Evolutionary conservation across 345 rosid species (phyloP), one percentile per base, ranked within the genome.

Genomic region (Moringa oleifera): DNA sequence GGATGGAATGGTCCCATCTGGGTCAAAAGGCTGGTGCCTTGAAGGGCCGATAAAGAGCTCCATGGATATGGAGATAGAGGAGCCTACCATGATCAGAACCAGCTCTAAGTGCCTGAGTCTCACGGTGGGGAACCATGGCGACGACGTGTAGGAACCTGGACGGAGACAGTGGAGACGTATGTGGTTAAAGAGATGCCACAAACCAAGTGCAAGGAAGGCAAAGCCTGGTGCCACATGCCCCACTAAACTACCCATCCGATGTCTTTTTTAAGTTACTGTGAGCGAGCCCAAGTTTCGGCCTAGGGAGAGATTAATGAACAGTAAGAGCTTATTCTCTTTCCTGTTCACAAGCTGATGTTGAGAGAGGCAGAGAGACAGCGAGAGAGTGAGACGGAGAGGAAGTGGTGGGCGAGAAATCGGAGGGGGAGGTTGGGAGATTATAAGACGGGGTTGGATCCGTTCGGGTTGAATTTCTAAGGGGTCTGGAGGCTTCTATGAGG

Each of bases 171-270:
- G 79, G 73, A 85, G 78, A 58, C 72, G 82, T 71, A 81, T 77
- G 62, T 87, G 89, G 80, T 84, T 89, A 64, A 89, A 68, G 49
- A 91, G 81, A 69, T 91, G 95, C 96, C 98, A 89, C 19, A 83
- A 71, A 45, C 95, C 95, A 67, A 85, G 77, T 51, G 68, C 61
- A 51, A 86, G 51, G 80, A 89, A 86, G 71, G 82, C 87, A 23
- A 78, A 55, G 0, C 98, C 95, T 0, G 96, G 96, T 56, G 79
- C 67, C 0, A 85, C 87, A 76, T 91, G 98, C 45, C 96, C 96
- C 33, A 83, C 81, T 25, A 86, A 77, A 70, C 80, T 73, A 37
- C 96, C 98, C 96, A 91, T 91, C 11, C 11, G 11, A 5, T n/a
- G 51, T 60, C 47, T 41, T 41, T 41, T 33, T 33, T 33, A 33